Conservation (phyloP, 768 basidiomycete species). For the Hortiboletus flavorubellus region DNA sequence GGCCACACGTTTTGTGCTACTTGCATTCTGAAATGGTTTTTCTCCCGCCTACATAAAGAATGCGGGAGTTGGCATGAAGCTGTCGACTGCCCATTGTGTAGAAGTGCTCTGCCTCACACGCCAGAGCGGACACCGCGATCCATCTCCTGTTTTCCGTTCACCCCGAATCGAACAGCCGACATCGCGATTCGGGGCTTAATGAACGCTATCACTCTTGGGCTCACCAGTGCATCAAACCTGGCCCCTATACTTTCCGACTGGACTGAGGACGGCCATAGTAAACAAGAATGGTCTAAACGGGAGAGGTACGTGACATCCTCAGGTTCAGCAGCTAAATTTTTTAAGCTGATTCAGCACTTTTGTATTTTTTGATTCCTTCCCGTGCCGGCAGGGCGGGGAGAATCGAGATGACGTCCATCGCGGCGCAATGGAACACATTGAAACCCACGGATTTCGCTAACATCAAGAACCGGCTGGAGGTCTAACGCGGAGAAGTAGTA, state of each 20-base stretch:
- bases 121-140: conserved; percentile 51
- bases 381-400: conserved; percentile 46
- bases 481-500: conserved; percentile 33
- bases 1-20: conserved; percentile 69
- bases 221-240: conserved; percentile 30
- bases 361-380: neutral
- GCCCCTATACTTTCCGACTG: conserved; percentile 43
- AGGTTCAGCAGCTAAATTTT: conserved; percentile 15
- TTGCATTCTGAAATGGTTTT: conserved; percentile 67
- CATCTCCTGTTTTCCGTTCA: conserved; percentile 55
- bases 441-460: conserved; percentile 49
- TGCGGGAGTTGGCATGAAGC: conserved; percentile 68
- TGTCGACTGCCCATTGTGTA: conserved; percentile 68
- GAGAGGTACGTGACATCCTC: conserved; percentile 41
- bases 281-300: conserved; percentile 57
- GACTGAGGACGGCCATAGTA: conserved; percentile 48
- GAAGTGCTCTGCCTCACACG: conserved; percentile 48
- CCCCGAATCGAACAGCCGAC: conserved; percentile 58
- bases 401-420: conserved; percentile 50
- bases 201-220: conserved; percentile 44
- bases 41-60: conserved; percentile 57
- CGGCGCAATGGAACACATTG: conserved; percentile 47
- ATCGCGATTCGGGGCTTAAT: conserved; percentile 51
- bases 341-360: conserved; percentile 8
- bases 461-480: conserved; percentile 53